Conservation (phyloP, 1,284 basidiomycete species). For the Cutaneotrichosporon dermatis region DNA sequence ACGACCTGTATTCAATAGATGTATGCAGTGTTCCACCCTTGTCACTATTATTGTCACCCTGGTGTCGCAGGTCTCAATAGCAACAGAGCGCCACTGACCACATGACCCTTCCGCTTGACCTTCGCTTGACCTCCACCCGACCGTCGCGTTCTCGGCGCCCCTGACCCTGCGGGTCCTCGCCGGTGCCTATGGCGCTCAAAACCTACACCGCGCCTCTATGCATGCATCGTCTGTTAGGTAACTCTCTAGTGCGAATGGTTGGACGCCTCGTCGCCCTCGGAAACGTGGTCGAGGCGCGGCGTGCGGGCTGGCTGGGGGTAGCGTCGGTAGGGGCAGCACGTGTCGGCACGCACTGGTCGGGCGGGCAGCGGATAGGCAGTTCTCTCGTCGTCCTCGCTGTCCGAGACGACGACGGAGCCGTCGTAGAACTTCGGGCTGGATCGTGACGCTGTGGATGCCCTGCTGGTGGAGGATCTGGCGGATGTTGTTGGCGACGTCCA, state of each 20-base stretch:
- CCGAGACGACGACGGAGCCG: slow-evolving; percentile 18
- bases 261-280: slow-evolving; percentile 24
- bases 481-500: slow-evolving; percentile 81
- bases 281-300: slow-evolving; percentile 32
- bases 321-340: slow-evolving; percentile 41
- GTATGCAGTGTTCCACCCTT: too few species aligned
- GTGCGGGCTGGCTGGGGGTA: background rate
- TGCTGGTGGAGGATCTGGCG: slow-evolving; percentile 76
- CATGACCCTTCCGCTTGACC: too few species aligned
- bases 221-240: background rate
- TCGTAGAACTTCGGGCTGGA: slow-evolving; percentile 55
- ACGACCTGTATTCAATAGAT: too few species aligned
- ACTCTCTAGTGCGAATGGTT: slow-evolving; percentile 7
- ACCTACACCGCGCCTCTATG: background rate
- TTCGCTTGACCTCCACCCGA: too few species aligned
- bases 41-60: too few species aligned
- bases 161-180: too few species aligned
- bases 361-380: slow-evolving; percentile 51
- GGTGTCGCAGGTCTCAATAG: too few species aligned
- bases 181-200: too few species aligned
- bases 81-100: too few species aligned
- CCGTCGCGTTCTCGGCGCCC: too few species aligned
- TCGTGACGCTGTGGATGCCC: slow-evolving; percentile 90
- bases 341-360: slow-evolving; percentile 46
- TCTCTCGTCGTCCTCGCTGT: slow-evolving; percentile 24